A percentile compares a stretch with the other conserved stretches of the same genome.
Evolutionary conservation across 1,284 basidiomycete genomes (phyloP).

Genomic region (Apiotrichum sp.): DNA sequence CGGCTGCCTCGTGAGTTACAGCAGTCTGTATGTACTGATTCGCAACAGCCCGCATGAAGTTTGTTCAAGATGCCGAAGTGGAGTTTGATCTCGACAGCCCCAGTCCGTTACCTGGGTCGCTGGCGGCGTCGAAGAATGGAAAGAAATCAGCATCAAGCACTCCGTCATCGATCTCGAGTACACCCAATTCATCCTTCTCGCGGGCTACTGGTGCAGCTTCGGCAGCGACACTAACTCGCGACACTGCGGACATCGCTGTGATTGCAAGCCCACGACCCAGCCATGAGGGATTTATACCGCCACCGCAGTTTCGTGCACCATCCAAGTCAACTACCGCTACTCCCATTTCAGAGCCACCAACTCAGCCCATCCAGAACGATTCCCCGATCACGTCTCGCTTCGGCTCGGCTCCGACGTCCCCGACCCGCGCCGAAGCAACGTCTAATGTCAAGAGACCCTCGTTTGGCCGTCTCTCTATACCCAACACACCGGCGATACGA

Average conservation of each 20-base stretch:
- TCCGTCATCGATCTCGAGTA: background rate
- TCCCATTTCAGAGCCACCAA: no score
- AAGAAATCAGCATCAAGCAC: background rate
- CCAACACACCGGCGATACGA: slow-evolving; percentile 11
- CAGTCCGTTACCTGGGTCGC: background rate
- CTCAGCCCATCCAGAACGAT: background rate
- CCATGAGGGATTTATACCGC: background rate
- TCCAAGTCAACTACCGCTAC: background rate
- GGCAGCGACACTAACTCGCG: background rate
- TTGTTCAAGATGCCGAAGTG: background rate
- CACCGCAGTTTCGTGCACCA: background rate
- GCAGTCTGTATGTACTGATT: background rate
- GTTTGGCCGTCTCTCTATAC: background rate
- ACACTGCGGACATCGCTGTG: background rate
- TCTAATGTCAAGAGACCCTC: background rate
- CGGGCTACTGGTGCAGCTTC: background rate
- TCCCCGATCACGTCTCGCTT: background rate
- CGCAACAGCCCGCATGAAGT: slow-evolving; percentile 1
- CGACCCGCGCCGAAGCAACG: background rate
- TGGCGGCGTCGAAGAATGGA: background rate
- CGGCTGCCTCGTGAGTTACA: background rate
- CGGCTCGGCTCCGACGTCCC: background rate
- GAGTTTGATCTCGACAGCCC: background rate
- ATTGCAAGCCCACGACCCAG: background rate
- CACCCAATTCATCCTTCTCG: background rate